Evolutionary conservation across 2,329 filamentous ascomycete genomes (phyloP), one percentile per base, ranked within the genome.

Genomic region (Colletotrichum spinosum): DNA sequence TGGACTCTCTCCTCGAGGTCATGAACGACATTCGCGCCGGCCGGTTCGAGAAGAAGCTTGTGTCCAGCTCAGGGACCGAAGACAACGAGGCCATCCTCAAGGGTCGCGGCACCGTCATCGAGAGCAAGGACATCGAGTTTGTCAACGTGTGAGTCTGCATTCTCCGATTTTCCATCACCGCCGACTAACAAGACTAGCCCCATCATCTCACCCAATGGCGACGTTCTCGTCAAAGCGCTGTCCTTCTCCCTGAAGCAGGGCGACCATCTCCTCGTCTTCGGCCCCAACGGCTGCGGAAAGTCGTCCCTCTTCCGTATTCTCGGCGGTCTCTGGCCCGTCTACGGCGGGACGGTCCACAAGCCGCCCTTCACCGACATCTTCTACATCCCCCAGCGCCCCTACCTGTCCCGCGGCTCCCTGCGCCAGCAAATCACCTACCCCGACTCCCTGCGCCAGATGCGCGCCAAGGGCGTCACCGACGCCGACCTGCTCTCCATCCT

Each of bases 361-460:
- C 96, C 96, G 1, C 90, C 92, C 2, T 96, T 95, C 73, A 89
- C 92, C 70, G 92, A 96, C 75, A 98, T 99, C 75, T 99, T 98
- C 80, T 99, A 99, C 80, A 97, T 99, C 69, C 96, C 96, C 0
- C 96, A 99, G 75, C 89, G 96, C 2, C 96, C 96, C 0, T 99
- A 99, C 75, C 86, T 99, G 2, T 96, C 92, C 12, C 89, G 93
- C 57, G 96, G 96, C 25, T 94, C 92, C 2, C 87, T 99, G n/a
- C 90, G 96, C 44, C 94, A 98, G 77, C 96, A 99, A 74, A 94
- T 99, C 71, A 97, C 96, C 65, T 99, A 99, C 78, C 96, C 96
- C 0, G 96, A 99, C 77, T 91, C 89, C 8, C 79, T 97, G 15
- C 90, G 92, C 55, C 91, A 94, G 69, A 97, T 97, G 90, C 92